Evolutionary conservation across 139 green algal species (phyloP), one percentile per base, ranked within the genome.

Genomic region (Closterium sp.): DNA sequence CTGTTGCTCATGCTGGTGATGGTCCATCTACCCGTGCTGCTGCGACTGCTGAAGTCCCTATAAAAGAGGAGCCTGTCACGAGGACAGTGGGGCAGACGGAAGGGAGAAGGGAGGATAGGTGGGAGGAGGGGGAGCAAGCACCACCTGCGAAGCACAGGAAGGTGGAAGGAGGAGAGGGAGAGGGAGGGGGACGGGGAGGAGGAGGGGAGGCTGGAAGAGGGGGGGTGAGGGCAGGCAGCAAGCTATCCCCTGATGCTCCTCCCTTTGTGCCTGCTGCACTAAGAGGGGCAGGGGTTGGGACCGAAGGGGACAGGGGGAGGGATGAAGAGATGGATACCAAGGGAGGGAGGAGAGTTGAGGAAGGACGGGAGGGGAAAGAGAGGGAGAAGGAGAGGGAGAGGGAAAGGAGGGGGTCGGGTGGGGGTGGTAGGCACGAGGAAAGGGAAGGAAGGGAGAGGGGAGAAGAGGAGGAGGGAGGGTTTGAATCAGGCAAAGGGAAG

Each of bases 131-230:
- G 30, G 88, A 79, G 62, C 62, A 79, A 24, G 17, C 62, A 79
- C 62, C 62, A 27, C 29, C 27, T 19, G 30, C 38, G 11, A 90
- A 90, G 88, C 38, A 90, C 29, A 90, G n/a, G n/a, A 90, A 86
- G 30, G 88, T 86, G 27, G 88, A 90, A 22, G 88, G 88, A 38
- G 27, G 88, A 90, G 88, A 86, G 88, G 85, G 89, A 90, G 85
- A 50, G 89, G n/a, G 86, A 92, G 79, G 70, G 89, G 29, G 86
- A 21, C n/a, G 89, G 11, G 89, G 79, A 92, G 89, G 30, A 31
- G 62, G 62, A 79, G 62, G 62, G 17, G 62, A 24, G 62, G 62
- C 4, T 79, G 62, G 62, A 79, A 24, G 62, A 79, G 62, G 62
- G 17, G 62, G 62, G 17, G 62, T 5, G 17, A 79, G 19, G 62